Conservation (phyloP, 345 rosid genomes). For the Gossypium bickii region DNA sequence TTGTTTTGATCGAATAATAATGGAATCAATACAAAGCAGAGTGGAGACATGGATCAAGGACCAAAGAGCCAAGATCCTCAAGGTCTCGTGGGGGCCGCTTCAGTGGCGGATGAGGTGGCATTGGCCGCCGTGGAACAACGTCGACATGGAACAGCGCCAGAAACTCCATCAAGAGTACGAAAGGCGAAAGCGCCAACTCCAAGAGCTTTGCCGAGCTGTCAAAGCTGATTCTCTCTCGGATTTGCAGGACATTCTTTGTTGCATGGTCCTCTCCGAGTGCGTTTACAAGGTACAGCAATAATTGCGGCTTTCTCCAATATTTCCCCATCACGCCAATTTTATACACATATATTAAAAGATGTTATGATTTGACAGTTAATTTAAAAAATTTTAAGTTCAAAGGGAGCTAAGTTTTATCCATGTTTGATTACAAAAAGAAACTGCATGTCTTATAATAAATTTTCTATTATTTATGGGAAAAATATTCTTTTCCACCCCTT, state of each 20-base stretch:
- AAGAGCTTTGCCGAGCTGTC: conserved; percentile 69
- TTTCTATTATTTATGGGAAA: background rate
- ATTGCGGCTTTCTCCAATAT: background rate
- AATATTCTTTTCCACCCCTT: background rate
- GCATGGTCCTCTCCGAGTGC: conserved; percentile 96
- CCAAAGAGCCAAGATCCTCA: conserved; percentile 62
- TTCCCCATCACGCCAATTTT: background rate
- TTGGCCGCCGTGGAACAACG: conserved; percentile 76
- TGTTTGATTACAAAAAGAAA: background rate
- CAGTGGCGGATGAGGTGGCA: conserved; percentile 81
- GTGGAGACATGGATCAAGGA: conserved; percentile 92
- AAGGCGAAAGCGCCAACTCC: conserved; percentile 64
- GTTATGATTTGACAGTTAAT: background rate
- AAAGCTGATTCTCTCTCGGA: conserved; percentile 82
- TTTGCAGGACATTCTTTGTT: conserved; percentile 84
- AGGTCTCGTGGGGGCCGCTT: conserved; percentile 75
- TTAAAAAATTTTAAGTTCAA: background rate
- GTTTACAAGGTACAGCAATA: conserved; percentile 64
- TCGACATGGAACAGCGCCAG: conserved; percentile 49
- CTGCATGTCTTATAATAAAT: background rate
- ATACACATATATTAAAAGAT: background rate
- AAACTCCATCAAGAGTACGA: conserved; percentile 71
- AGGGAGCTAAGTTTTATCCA: background rate
- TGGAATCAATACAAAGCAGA: conserved; percentile 63
- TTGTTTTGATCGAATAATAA: background rate